Evolutionary conservation across 225 moss, liverwort and hornwort genomes (phyloP), one percentile per base, ranked within the genome.

Genomic region (Pseudisothecium myosuroides): DNA sequence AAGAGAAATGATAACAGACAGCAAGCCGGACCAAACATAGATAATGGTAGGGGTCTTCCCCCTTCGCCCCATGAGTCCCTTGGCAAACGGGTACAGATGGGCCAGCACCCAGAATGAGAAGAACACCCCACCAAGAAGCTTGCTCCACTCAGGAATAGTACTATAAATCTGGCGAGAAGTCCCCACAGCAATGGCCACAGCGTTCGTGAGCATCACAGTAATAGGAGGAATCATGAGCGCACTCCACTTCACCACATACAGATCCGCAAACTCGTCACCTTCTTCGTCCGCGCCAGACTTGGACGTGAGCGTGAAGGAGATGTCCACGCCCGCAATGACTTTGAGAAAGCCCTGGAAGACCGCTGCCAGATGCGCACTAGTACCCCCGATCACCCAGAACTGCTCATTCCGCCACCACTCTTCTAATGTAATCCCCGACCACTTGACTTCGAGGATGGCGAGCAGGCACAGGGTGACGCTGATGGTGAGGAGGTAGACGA

Each of bases 351-450:
- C 97, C 86, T 97, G 97, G 81, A 95, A 92, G 59, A 97, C 97
- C 32, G 97, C 97, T 23, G 96, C 97, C 62, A 97, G 88, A 92
- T 97, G 97, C 60, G 97, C 96, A 50, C 97, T 97, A 27, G 96
- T 97, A 17, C 97, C 97, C 17, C 97, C 97, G 75, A 97, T 97
- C 76, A 97, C 97, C 97, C 97, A 97, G 78, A 97, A 97, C 90
- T 97, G 97, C 89, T 97, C 97, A 45, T 97, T 97, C 34, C 97
- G 94, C 97, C 97, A 97, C 97, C 97, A 97, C 80, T 97, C 97
- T 86, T 97, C 97, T 22, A 97, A 63, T 1, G 97, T 96, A 76
- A 97, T 97, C 32, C 91, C 94, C 5, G 97, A 94, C 97, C 97
- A 97, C 89, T 97, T 97, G 23, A 97, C 97, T 66, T 97, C 97